Percentiles rank a stretch among this genome's conserved stretches.
Evolutionary conservation across 78 protist genomes (phyloP).

Genomic region (slime mould (Dictyostelium discoideum)): DNA sequence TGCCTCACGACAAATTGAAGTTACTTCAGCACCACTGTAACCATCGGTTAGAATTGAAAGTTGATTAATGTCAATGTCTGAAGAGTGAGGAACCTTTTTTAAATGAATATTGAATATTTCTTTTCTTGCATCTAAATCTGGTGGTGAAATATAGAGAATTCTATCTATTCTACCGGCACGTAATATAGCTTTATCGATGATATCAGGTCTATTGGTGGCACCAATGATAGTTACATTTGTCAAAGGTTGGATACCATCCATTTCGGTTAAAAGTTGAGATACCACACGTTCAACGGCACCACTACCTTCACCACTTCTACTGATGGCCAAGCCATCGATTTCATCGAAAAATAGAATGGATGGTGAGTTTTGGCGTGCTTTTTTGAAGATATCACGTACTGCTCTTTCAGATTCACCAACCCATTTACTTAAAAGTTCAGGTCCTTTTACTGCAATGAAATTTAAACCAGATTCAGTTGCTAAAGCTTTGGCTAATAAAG

Average conservation of each 20-base stretch:
- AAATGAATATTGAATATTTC: constrained; percentile 81
- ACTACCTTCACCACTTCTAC: constrained; percentile 86
- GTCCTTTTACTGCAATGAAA: constrained; percentile 97
- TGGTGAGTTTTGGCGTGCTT: constrained; percentile 92
- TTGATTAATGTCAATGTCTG: constrained; percentile 63
- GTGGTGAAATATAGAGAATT: constrained; percentile 89
- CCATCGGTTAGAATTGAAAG: constrained; percentile 77
- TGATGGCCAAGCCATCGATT: constrained; percentile 92
- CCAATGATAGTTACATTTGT: constrained; percentile 91
- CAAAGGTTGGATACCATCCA: constrained; percentile 95
- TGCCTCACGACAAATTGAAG: constrained; percentile 95
- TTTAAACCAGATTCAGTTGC: constrained; percentile 95
- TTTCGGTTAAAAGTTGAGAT: constrained; percentile 93
- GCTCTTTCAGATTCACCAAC: constrained; percentile 96
- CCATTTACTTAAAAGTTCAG: constrained; percentile 93
- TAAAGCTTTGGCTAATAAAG: constrained; percentile 96
- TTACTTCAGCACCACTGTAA: constrained; percentile 96
- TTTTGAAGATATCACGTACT: constrained; percentile 90
- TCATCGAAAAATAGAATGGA: constrained; percentile 93
- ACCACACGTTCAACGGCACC: constrained; percentile 93
- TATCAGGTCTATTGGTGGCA: constrained; percentile 98
- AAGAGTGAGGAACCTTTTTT: constrained; percentile 65
- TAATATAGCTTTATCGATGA: constrained; percentile 95
- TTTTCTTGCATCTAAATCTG: constrained; percentile 81
- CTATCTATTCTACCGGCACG: constrained; percentile 97